Conservation (phyloP, 2,329 filamentous ascomycete genomes). For the Tolypocladium endophyticum region DNA sequence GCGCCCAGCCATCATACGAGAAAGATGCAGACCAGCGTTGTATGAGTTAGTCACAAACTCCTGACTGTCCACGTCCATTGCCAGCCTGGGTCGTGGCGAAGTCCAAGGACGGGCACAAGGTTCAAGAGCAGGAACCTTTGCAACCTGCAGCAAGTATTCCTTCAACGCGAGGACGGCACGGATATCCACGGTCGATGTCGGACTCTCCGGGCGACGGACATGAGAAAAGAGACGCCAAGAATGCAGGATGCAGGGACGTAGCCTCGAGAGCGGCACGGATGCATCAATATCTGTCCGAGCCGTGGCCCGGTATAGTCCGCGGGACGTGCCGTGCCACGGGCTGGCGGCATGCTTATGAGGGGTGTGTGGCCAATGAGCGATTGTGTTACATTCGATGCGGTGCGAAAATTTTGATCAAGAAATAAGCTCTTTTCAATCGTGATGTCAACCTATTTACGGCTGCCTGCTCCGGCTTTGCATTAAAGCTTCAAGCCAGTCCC, state of each 20-base stretch:
- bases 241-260: neutral
- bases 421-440: slow-evolving; percentile 1
- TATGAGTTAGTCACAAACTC: neutral
- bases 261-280: neutral
- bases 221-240: neutral
- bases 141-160: neutral
- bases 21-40: neutral
- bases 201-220: neutral
- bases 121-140: neutral
- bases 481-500: neutral
- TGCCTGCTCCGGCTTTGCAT: neutral
- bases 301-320: neutral
- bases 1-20: neutral
- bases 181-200: neutral
- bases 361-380: neutral
- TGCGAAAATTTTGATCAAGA: neutral
- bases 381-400: neutral
- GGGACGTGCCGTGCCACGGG: neutral
- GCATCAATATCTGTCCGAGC: neutral
- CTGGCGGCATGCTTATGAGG: neutral
- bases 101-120: neutral
- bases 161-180: neutral
- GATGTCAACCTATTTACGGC: slow-evolving; percentile 5
- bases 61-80: neutral
- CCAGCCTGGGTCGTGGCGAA: neutral